phyloP scores from a whole-genome alignment of 805 yeast genomes.

The Schizosaccharomyces japonicus region DNA sequence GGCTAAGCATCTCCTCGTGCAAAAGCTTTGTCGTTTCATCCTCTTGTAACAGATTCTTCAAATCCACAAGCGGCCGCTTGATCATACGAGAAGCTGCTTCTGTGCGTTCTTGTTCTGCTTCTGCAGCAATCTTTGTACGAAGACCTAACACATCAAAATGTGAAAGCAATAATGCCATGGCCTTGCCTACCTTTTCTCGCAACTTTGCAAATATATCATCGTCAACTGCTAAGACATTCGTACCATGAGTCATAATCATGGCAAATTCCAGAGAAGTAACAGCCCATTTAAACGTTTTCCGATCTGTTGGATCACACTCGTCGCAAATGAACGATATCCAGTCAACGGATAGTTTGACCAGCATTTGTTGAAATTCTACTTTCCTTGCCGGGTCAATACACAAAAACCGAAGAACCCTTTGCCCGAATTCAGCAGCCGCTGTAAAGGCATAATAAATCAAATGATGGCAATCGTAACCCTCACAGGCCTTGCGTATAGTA shows the following conservation, averaged over 20 bases:
- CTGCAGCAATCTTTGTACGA: conserved; percentile 40
- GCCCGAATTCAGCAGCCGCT: conserved; percentile 62
- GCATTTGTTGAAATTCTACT: conserved; percentile 41
- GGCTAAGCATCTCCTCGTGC: conserved; percentile 42
- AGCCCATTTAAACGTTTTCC: conserved; percentile 84
- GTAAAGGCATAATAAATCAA: conserved; percentile 48
- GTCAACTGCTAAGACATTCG: conserved; percentile 57
- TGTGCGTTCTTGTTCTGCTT: conserved; percentile 28
- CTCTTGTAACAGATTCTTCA: conserved; percentile 17
- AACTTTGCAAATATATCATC: conserved; percentile 52
- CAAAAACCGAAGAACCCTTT: conserved; percentile 33
- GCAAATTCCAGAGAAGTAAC: conserved; percentile 88
- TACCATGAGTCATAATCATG: conserved; percentile 79
- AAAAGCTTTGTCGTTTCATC: conserved; percentile 33
- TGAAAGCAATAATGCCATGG: conserved; percentile 77
- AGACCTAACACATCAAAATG: conserved; percentile 98
- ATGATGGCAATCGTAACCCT: conserved; percentile 45
- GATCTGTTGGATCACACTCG: conserved; percentile 85
- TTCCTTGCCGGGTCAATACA: conserved; percentile 36
- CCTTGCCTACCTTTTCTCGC: conserved; percentile 69
- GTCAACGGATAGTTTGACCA: conserved; percentile 54
- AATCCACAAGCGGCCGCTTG: conserved; percentile 20
- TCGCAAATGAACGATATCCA: conserved; percentile 88
- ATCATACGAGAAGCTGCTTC: conserved; percentile 15
- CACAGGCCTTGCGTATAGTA: conserved; percentile 26